phyloP scores from a whole-genome alignment of 2,329 filamentous ascomycete genomes.

The Cladobotryum protrusum region DNA sequence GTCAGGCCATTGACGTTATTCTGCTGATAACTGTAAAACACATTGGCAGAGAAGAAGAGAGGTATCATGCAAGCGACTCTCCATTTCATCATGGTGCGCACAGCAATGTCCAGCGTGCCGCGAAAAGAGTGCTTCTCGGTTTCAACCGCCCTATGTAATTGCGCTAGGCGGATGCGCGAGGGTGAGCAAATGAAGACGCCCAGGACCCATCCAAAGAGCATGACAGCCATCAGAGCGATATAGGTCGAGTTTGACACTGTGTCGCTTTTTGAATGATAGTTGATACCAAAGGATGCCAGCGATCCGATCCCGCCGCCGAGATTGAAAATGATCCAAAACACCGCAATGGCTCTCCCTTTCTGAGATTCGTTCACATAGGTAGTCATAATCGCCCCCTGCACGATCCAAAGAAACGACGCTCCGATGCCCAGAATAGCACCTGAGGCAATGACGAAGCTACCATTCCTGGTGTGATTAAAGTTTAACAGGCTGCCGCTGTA shows the following conservation, averaged over 20 bases:
- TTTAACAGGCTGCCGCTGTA: constrained; percentile 39
- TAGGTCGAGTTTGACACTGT: constrained; percentile 46
- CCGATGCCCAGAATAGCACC: constrained; percentile 41
- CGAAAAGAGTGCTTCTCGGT: constrained; percentile 33
- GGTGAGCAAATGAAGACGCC: constrained; percentile 44
- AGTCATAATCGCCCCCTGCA: constrained; percentile 44
- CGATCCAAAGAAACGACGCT: constrained; percentile 39
- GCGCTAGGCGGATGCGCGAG: constrained; percentile 32
- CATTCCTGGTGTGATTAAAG: constrained; percentile 35
- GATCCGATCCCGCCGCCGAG: constrained; percentile 40
- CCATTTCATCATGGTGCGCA: constrained; percentile 36
- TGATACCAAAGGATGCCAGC: constrained; percentile 29
- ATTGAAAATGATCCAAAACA: constrained; percentile 43
- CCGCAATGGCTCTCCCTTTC: constrained; percentile 37
- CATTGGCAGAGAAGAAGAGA: constrained; percentile 48
- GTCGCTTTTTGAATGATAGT: constrained; percentile 32
- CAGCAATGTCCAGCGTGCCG: constrained; percentile 30
- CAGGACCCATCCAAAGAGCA: constrained; percentile 42
- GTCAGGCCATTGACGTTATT: constrained; percentile 48
- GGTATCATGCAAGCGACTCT: constrained; percentile 43
- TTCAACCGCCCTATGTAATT: constrained; percentile 31
- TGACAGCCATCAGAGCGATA: constrained; percentile 42
- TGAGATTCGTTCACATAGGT: constrained; percentile 30
- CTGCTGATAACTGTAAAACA: constrained; percentile 52
- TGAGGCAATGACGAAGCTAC: constrained; percentile 37